Base-by-base conservation (phyloP, 2,329 filamentous ascomycete genomes). In the Didymella glomerata region DNA sequence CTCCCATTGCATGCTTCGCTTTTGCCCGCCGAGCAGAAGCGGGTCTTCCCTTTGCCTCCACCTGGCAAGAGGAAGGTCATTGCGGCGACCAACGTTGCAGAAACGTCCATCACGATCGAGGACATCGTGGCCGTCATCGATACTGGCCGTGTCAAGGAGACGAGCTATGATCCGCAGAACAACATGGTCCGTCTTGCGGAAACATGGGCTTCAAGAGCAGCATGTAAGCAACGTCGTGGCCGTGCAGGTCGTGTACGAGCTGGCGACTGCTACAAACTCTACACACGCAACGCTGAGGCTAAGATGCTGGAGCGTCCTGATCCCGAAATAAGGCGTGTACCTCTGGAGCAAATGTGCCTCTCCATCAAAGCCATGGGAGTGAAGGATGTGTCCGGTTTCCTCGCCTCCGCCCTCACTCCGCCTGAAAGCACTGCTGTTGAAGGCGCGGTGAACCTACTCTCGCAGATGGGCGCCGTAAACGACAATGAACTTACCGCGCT, bases 71-170 rank as follows among this genome's bases (percentile, higher is more conserved):
- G 95, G 34, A 99, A 99, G 78, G 87, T 99, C 13, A 91, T 99
- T 32, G 91, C 94, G 7, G 92, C 95, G 1, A 99, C 95, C 44
- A 99, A 99, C 70, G 94, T 99, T 2, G 95, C 95, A 2, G 95
- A 99, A 76, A 99, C 95, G 0, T 98, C 95, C 2, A 98, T 99
- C 75, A 99, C 95, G 0, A 99, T 99, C 60, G 93, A 97, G 73
- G 95, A 99, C 73, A 91, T 99, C 52, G 91, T 98, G 2, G 94
- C 92, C 2, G 95, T 99, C 45, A 94, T 99, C 63, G 95, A 99
- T 75, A 95, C 90, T 11, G 95, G 95, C 27, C 89, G 92, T 52
- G 95, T 99, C 60, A 99, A 99, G 74, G 94, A 99, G 77, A 99
- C 93, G 0, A 94, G 91, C 73, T 98, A 93, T 69, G 95, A 98